Evolutionary conservation across 345 rosid species (phyloP), one percentile per base, ranked within the genome.

Genomic region (Gynandropsis gynandra): DNA sequence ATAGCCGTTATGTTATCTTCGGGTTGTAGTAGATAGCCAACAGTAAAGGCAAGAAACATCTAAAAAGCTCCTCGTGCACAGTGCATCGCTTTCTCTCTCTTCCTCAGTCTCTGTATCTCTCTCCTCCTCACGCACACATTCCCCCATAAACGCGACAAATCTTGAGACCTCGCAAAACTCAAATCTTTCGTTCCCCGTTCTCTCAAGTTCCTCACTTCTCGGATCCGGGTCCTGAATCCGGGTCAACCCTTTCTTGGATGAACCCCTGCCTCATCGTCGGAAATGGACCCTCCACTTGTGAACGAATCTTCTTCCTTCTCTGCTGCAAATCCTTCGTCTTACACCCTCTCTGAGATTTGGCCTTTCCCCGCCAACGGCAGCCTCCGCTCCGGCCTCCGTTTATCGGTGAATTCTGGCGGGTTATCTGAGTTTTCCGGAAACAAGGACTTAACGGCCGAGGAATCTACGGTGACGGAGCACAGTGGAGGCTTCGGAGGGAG

Each of bases 261-360:
- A 56, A 31, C 17, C 40, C 11, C 34, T 58, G 5, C 45, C 40
- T 36, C 50, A 13, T 58, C 42, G 42, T 24, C 29, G 61, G 43
- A 41, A 65, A 90, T 90, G 98, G 95, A 90, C 75, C 82, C 83
- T 67, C 89, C 96, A 16, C 70, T 87, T 41, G 62, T 82, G 61
- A 82, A 74, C 58, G 89, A 82, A 50, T 70, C 87, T 9, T 70
- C 87, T 9, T 74, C 93, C 24, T 89, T 89, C 74, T 81, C 95
- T n/a, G 73, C 85, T 16, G 93, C 93, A 2, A 80, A 87, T 70
- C 92, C 87, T 11, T 76, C 87, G 11, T 79, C 96, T 58, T 87
- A 79, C 73, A 75, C 74, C 65, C 69, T 85, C 62, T 77, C 85
- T 24, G 98, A 81, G 84, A 92, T 87, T 83, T 92, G 95, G 98